Evolutionary conservation across 2,329 filamentous ascomycete genomes (phyloP), one percentile per base, ranked within the genome.

Genomic region (Colletotrichum sp.): DNA sequence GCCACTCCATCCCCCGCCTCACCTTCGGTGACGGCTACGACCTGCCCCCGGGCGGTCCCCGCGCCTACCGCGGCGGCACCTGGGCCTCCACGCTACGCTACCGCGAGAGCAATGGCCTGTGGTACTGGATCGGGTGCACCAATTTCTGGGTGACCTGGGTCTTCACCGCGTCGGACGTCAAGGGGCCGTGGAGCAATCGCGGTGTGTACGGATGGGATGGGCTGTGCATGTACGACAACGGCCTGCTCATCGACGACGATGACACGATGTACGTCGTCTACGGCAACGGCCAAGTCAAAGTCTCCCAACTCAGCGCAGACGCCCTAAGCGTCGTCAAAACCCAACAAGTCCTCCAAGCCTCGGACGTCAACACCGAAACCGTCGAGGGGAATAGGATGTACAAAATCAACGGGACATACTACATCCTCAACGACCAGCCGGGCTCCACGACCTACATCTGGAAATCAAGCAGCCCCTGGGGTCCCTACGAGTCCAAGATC

Each of bases 191-290:
- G 88, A 60, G 84, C 77, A 13, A 82, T 85, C 62, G 77, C 79
- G 49, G 83, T 81, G 2, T 84, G 80, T 10, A 81, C 87, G 18
- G 81, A 0, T 64, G 62, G 82, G 8, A 75, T 26, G 83, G 82
- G 1, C 85, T 80, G 2, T 92, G 90, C 81, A 91, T 90, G 78
- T 92, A 92, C 78, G 91, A 92, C 80, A 87, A 84, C 21, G 90
- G 91, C 0, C 81, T 92, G 1, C 80, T 92, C n/a, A 86, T 92
- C 39, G 90, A 92, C 66, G 89, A 91, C 28, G 87, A 92, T 36
- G 90, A 92, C 72, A 89, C 87, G 1, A 89, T 92, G 85, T 92
- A 92, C 68, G 87, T 92, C 0, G 89, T 86, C 0, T 91, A 91
- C 78, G 90, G 90, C 6, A 87, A 85, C 63, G 86, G 82, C 0